Conservation (phyloP, 805 yeast genomes). For the Barnettozyma wickerhamii region DNA sequence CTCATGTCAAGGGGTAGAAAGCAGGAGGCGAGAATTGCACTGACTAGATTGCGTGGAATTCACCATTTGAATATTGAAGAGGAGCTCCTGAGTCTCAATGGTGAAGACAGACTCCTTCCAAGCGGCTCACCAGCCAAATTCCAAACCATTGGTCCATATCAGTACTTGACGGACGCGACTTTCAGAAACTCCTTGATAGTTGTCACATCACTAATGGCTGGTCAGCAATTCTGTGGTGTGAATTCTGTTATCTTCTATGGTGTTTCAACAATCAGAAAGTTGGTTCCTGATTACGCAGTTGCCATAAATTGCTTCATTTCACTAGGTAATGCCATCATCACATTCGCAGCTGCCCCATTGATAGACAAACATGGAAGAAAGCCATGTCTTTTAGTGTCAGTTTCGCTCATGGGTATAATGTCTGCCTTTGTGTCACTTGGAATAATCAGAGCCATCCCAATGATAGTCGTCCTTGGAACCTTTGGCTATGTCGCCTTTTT, state of each 20-base stretch:
- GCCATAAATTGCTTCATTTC: slow-evolving; percentile 75
- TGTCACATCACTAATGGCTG: slow-evolving; percentile 67
- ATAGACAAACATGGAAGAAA: slow-evolving; percentile 78
- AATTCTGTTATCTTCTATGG: slow-evolving; percentile 93
- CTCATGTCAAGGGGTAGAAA: slow-evolving; percentile 44
- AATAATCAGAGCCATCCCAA: slow-evolving; percentile 43
- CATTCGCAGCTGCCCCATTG: slow-evolving; percentile 66
- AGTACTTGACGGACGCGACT: slow-evolving; percentile 47
- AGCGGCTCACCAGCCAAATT: background rate
- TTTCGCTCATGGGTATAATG: slow-evolving; percentile 61
- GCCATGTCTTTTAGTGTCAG: slow-evolving; percentile 63
- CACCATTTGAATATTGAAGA: slow-evolving; percentile 19
- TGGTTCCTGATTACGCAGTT: slow-evolving; percentile 70
- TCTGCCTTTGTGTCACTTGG: slow-evolving; percentile 65
- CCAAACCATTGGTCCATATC: slow-evolving; percentile 24
- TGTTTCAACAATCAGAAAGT: slow-evolving; percentile 68
- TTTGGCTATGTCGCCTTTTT: slow-evolving; percentile 75
- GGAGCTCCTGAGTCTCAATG: slow-evolving; percentile 2
- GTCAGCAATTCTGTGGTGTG: slow-evolving; percentile 93
- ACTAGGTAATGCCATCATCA: slow-evolving; percentile 65
- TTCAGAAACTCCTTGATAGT: slow-evolving; percentile 58
- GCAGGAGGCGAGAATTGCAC: slow-evolving; percentile 36
- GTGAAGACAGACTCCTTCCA: slow-evolving; percentile 7
- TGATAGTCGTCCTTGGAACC: slow-evolving; percentile 57
- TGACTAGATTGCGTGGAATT: slow-evolving; percentile 33